phyloP scores from a whole-genome alignment of 257 asterid species.

The Penstemon eatonii region DNA sequence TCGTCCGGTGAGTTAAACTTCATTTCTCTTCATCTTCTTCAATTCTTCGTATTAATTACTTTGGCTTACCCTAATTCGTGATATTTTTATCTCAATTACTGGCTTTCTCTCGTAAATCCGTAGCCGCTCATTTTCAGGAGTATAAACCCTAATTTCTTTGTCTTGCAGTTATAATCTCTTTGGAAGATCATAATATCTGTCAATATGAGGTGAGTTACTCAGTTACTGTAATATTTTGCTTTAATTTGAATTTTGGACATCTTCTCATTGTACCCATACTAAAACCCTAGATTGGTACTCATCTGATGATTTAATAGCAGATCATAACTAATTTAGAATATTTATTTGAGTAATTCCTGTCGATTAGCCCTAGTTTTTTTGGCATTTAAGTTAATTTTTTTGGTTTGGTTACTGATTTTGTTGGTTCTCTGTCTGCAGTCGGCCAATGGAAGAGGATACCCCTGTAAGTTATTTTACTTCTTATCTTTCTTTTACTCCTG shows the following conservation, averaged over 20 bases:
- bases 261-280: neutral
- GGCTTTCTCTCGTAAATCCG: slow-evolving; percentile 2
- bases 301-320: neutral
- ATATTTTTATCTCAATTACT: neutral
- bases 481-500: slow-evolving; percentile 5
- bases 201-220: slow-evolving; percentile 32
- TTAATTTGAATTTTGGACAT: slow-evolving; percentile 13
- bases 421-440: slow-evolving; percentile 45
- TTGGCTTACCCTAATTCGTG: neutral
- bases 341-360: neutral
- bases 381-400: neutral
- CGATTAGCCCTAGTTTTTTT: neutral
- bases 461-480: slow-evolving; percentile 48
- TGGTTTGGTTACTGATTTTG: slow-evolving; percentile 27
- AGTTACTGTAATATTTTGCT: neutral
- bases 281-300: slow-evolving; percentile 28
- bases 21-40: slow-evolving; percentile 16
- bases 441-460: slow-evolving; percentile 75
- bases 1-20: slow-evolving; percentile 17
- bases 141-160: slow-evolving; percentile 26
- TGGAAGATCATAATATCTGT: slow-evolving; percentile 15
- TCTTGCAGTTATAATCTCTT: slow-evolving; percentile 3
- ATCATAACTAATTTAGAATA: neutral
- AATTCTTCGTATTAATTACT: neutral
- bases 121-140: slow-evolving; percentile 26